Evolutionary conservation across 441 rosid species (phyloP).

Genomic region (Gossypium gossypioides): DNA sequence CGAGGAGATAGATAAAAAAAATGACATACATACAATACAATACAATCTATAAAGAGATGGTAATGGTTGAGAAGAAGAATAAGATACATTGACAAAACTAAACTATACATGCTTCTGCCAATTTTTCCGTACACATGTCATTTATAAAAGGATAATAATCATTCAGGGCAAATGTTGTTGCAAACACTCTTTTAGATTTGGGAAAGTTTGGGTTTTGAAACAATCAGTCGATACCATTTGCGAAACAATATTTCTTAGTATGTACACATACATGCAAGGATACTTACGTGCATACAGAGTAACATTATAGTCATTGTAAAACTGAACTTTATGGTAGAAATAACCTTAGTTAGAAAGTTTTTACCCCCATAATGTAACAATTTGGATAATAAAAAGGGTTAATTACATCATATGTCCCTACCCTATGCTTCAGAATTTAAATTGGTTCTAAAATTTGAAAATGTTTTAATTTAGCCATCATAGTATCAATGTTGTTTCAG

Average conservation of each 20-base stretch:
- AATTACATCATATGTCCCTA: too few species aligned
- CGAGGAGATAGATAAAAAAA: neutral
- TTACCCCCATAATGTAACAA: too few species aligned
- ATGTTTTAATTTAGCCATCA: too few species aligned
- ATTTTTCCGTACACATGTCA: constrained; percentile 23
- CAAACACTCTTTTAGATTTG: constrained; percentile 63
- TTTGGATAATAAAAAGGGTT: too few species aligned
- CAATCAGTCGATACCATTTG: constrained; percentile 84
- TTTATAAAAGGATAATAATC: constrained; percentile 25
- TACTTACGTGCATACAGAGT: neutral
- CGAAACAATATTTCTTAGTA: constrained; percentile 58
- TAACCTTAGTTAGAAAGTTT: too few species aligned
- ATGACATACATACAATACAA: neutral
- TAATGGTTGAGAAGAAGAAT: constrained; percentile 19
- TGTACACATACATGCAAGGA: neutral
- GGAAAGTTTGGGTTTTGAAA: constrained; percentile 42
- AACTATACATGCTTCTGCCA: constrained; percentile 28
- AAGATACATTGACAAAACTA: constrained; percentile 39
- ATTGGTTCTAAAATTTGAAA: too few species aligned
- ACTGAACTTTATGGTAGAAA: neutral
- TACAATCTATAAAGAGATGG: constrained; percentile 23
- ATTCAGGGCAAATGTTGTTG: constrained; percentile 38
- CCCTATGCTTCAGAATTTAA: too few species aligned
- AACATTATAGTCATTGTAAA: neutral
- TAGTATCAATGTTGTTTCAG: too few species aligned